Percentiles rank a stretch among this genome's conserved stretches.
Evolutionary conservation across 441 rosid species (phyloP).

Genomic region (Geranium incanum): DNA sequence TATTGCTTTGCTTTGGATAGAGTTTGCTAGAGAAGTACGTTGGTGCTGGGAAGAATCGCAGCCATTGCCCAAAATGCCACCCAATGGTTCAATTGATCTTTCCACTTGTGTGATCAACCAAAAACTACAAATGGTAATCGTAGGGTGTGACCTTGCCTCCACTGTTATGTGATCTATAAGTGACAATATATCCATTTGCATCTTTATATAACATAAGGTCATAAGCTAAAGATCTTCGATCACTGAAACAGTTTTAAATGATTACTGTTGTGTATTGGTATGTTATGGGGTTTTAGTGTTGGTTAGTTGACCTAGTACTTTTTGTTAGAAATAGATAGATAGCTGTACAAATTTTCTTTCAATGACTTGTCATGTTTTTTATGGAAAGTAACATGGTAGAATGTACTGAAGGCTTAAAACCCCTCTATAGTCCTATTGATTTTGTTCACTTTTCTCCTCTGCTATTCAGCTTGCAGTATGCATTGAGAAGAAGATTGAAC

Average conservation of each 20-base stretch:
- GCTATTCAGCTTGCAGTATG: conserved; percentile 80
- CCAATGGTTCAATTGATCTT: conserved; percentile 63
- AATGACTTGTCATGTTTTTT: background rate
- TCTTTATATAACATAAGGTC: background rate
- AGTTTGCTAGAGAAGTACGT: conserved; percentile 92
- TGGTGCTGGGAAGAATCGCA: conserved; percentile 99
- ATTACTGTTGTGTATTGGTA: conserved; percentile 5
- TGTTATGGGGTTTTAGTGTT: conserved; percentile 3
- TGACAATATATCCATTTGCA: background rate
- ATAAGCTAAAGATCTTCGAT: conserved; percentile 7
- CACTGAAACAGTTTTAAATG: conserved; percentile 6
- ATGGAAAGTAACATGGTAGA: conserved; percentile 13
- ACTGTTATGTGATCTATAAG: conserved; percentile 2
- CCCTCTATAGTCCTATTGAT: background rate
- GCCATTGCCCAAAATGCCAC: conserved; percentile 68
- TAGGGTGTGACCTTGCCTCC: conserved; percentile 9
- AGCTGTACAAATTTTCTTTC: background rate
- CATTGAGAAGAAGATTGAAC: conserved; percentile 77
- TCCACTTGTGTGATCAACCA: conserved; percentile 84
- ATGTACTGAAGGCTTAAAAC: conserved; percentile 10
- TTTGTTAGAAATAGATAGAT: background rate
- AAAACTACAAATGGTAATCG: conserved; percentile 85
- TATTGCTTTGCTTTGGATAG: conserved; percentile 89
- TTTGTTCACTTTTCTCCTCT: conserved; percentile 24
- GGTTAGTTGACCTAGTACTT: background rate